Base-by-base conservation (phyloP, 2,329 filamentous ascomycete species). In the Acephala macrosclerotiorum region DNA sequence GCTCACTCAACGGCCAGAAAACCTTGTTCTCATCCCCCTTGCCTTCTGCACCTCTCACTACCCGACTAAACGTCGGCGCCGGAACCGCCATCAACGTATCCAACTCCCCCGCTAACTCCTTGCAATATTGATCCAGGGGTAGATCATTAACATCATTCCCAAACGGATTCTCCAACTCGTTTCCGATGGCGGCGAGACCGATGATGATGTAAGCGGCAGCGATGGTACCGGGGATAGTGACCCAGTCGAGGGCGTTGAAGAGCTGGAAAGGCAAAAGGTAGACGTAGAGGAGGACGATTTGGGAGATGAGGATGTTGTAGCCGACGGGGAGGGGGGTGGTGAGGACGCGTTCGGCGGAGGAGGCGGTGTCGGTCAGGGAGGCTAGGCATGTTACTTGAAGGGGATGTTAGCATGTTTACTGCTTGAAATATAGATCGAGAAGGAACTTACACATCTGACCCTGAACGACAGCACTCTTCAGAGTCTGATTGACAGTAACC, bases 281-380 rank as follows among this genome's bases (percentile, higher is more conserved):
- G 61, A 96, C 89, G 79, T 96, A 96, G 60, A 94, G 86, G 88
- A 91, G 94, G 36, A 93, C 93, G 75, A 96, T 95, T 77, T 96
- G 93, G 22, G 89, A 89, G 76, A 96, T 94, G 73, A 92, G 88
- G 73, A 96, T 96, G 70, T 87, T 88, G 81, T 96, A 96, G 56
- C 92, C 93, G 63, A 93, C 85, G 2, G 93, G 93, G 0, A 96
- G 85, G 1, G 93, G 93, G 0, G 93, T 96, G 77, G 90, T 91
- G 36, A 95, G 86, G 22, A 96, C 89, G 68, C 93, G 90, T 75
- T 96, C 92, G 57, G 89, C 89, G 65, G 89, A 89, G 18, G 87
- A 87, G 71, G 93, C 82, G 63, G 89, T 86, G 70, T 96, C 93
- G 75, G 91, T 92, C 61, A 96, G 80, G 4, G 85, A 78, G 58